Base-by-base conservation (phyloP, 371 early-diverging fungal genomes). In the Circinella umbellata region DNA sequence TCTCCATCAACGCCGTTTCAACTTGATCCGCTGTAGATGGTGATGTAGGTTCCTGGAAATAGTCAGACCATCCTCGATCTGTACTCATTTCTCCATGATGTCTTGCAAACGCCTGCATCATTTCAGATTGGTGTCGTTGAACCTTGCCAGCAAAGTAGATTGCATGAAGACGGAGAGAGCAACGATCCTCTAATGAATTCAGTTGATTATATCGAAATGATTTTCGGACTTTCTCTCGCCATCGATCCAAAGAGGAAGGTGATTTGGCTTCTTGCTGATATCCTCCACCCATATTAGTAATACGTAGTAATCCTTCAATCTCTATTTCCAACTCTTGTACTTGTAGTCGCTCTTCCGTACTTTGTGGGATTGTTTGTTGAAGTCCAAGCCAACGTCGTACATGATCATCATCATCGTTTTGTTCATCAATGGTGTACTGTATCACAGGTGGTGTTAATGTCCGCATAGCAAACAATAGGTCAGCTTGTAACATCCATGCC, bases 111-210 rank as follows among this genome's bases (percentile, higher is more conserved):
- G 68, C 70, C 13, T 57, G 13, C 69, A 78, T 71, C 73, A 78
- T 72, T 7, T 73, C 69, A 8, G 72, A 62, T 47, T 78, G 75
- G 51, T 78, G 71, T 3, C 60, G 20, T 11, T 75, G 62, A n/a
- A 78, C 62, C 49, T 72, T 69, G 4, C 71, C 70, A 10, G 75
- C 54, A 39, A 77, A 72, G 64, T 72, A 74, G 47, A 77, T 54
- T 2, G 70, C 66, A 55, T 77, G 78, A 1, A 77, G 55, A 18
- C 70, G 62, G 11, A 77, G 39, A 1, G 69, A 61, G 4, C 36
- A 64, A 18, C 65, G 47, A 48, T 64, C 53, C 54, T 38, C 36
- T 6, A 36, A 11, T 4, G 67, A 38, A 18, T 39, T 20, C 9
- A 37, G 42, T 37, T 59, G 55, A 18, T 54, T 37, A 17, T 46